Evolutionary conservation across 106 monocot species (phyloP), one percentile per base, ranked within the genome.

Genomic region (Cymbidium sinense): DNA sequence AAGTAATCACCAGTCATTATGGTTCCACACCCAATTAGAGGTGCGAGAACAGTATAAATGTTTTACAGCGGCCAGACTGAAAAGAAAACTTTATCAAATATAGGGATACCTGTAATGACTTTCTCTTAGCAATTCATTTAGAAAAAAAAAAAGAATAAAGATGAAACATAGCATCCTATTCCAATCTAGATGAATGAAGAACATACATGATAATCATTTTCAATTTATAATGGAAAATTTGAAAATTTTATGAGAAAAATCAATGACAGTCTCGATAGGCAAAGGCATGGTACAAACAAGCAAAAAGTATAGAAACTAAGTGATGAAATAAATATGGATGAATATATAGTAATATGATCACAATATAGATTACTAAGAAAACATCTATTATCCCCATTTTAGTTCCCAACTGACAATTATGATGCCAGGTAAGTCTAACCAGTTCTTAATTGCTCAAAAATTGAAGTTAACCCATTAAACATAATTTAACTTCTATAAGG

Each of bases 11-110:
- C 76, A 30, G 37, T 79, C 74, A 80, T 76, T 58, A 74, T 36
- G 67, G 76, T 34, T 91, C 95, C 89, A 87, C 90, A 91, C 87
- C 87, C 84, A 79, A 74, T 62, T 70, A 74, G 69, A 89, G 84
- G 84, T 87, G 86, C 80, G 77, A 90, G 80, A 84, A 64, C 69
- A 4, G 51, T 71, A 80, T 50, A 70, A 74, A n/a, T 36, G 41
- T 80, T 82, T 80, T 65, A 82, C 35, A 87, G 84, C 82, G 76
- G 89, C 89, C 89, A 89, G 89, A 84, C 79, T 86, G 84, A 55
- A 83, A 70, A 51, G 75, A 31, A 81, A 62, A 67, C 67, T 75
- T 79, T 84, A 80, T 82, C 70, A 70, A 75, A 77, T 61, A 80
- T 64, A 37, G 4, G 50, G 43, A 70, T 76, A 43, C 81, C 87